Conservation (phyloP, 1,139 yeast species). For the Hemisphaericaspora lyxosophila region DNA sequence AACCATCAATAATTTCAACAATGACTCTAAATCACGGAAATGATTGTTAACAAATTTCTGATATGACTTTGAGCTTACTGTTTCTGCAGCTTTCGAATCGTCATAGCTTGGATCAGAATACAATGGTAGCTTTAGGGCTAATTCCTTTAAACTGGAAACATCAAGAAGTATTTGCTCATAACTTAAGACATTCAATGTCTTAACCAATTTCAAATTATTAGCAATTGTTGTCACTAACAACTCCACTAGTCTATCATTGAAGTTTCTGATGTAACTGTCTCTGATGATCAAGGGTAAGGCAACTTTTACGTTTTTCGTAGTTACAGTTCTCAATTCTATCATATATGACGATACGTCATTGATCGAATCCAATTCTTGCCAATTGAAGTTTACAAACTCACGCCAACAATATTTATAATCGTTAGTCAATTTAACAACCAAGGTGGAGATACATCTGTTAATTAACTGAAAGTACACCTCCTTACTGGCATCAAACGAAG, state of each 20-base stretch:
- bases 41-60: constrained; percentile 50
- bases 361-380: constrained; percentile 64
- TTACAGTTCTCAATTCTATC: constrained; percentile 50
- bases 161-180: constrained; percentile 85
- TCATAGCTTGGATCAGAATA: constrained; percentile 35
- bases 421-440: constrained; percentile 58
- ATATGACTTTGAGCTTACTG: constrained; percentile 35
- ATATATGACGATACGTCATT: constrained; percentile 73
- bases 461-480: constrained; percentile 59
- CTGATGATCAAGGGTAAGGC: constrained; percentile 65
- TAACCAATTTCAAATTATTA: constrained; percentile 54
- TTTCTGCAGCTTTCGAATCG: constrained; percentile 14
- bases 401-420: constrained; percentile 78
- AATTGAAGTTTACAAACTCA: constrained; percentile 77
- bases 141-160: constrained; percentile 58
- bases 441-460: constrained; percentile 54
- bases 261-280: constrained; percentile 68
- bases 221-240: constrained; percentile 57
- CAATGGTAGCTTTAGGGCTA: constrained; percentile 54
- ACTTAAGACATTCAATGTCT: constrained; percentile 66
- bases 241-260: constrained; percentile 78
- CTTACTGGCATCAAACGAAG: constrained; percentile 53
- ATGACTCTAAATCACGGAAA: constrained; percentile 55
- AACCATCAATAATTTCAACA: constrained; percentile 66
- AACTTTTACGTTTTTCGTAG: constrained; percentile 45